A percentile compares a stretch with the other conserved stretches of the same genome.
These are phyloP conservation scores for Phlyctochytrium arcticum DNA, from an alignment of 192 early-diverging fungal species.

Conservation along the genomic window DNA sequence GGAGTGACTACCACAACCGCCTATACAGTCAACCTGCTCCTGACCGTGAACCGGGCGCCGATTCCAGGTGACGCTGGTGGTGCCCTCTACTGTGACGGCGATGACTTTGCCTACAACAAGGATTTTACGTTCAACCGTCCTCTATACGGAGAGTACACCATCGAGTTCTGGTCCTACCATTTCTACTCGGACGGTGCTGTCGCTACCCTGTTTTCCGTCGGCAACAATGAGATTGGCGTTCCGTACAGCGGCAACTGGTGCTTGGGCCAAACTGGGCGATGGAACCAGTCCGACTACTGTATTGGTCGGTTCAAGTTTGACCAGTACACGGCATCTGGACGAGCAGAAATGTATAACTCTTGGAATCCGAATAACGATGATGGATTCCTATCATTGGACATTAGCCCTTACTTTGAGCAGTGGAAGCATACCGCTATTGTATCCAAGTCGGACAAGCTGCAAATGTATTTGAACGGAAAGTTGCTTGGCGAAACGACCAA, in stretches of 20 bases:
- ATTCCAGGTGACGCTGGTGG: conserved; percentile 1
- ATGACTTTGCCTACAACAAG: conserved; percentile 3
- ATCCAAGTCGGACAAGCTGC: neutral
- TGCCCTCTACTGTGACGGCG: conserved; percentile 7
- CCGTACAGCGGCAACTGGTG: conserved; percentile 1
- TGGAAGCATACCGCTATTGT: conserved; percentile 15
- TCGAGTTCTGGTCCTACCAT: conserved; percentile 14
- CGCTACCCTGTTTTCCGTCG: conserved; percentile 2
- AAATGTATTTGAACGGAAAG: conserved; percentile 6
- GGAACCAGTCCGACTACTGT: neutral
- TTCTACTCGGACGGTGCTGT: conserved; percentile 1
- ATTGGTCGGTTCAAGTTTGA: conserved; percentile 7
- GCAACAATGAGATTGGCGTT: conserved; percentile 11
- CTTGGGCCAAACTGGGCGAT: neutral
- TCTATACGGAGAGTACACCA: conserved; percentile 6
- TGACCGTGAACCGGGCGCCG: conserved; percentile 1
- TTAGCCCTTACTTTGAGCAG: conserved; percentile 4
- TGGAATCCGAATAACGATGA: neutral
- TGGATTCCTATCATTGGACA: neutral
- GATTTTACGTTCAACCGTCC: conserved; percentile 1
- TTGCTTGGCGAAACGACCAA: neutral
- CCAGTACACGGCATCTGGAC: neutral
- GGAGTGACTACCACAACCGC: neutral
- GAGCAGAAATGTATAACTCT: conserved; percentile 2
- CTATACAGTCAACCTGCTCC: neutral